Conservation (phyloP, 2,329 filamentous ascomycete species). For the Ceratocystis destructans region DNA sequence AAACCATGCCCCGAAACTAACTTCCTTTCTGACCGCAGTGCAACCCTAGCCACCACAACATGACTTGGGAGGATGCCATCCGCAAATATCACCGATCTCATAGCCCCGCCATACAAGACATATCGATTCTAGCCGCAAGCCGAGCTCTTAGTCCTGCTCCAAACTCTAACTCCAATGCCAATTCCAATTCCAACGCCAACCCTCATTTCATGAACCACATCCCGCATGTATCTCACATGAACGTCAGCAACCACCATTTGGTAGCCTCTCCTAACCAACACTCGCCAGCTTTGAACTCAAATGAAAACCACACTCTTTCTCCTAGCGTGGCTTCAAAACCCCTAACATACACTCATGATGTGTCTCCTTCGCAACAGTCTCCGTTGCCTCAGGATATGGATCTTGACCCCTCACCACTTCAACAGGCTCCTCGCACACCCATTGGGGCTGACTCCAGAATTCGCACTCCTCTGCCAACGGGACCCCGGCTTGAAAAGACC, state of each 20-base stretch:
- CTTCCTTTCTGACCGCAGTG: conserved; percentile 30
- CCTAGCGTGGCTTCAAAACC: conserved; percentile 19
- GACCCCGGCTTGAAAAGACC: conserved; percentile 40
- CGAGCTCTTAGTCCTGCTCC: conserved; percentile 36
- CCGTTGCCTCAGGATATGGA: conserved; percentile 40
- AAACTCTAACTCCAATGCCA: conserved; percentile 17
- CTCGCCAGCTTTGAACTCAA: neutral
- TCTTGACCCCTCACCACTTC: conserved; percentile 32
- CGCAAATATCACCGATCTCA: conserved; percentile 40
- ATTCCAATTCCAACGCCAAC: conserved; percentile 20
- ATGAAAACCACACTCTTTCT: conserved; percentile 7
- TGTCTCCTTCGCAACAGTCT: neutral
- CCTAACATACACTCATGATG: conserved; percentile 32
- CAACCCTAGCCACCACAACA: conserved; percentile 45
- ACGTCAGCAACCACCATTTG: neutral
- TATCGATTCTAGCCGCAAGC: conserved; percentile 31
- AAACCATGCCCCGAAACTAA: neutral
- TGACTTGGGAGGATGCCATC: conserved; percentile 47
- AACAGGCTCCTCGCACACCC: conserved; percentile 28
- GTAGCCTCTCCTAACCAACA: neutral
- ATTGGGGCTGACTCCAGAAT: conserved; percentile 36
- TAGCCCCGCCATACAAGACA: conserved; percentile 38
- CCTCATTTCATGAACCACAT: neutral
- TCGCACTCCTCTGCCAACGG: conserved; percentile 43
- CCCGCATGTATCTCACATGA: neutral